Evolutionary conservation across 371 early-diverging fungal species (phyloP), one percentile per base, ranked within the genome.

Genomic region (Lichtheimia hyalospora): DNA sequence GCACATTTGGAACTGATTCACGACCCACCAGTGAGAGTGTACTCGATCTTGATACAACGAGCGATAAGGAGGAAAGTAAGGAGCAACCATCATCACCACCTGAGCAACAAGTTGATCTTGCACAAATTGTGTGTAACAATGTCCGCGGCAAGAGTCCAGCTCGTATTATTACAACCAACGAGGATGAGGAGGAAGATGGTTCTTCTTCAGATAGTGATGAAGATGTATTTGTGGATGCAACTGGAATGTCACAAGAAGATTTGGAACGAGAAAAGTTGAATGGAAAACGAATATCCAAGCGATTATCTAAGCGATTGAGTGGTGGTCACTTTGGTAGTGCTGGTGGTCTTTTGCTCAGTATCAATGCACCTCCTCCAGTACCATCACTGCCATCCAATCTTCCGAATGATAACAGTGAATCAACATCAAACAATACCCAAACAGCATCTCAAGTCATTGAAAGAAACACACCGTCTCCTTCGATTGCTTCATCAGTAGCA

Each of bases 241-340:
- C 69, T 0, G 73, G 63, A 10, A 42, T 53, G n/a, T 69, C 71
- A 8, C 62, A 68, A 44, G 73, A 74, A 18, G 77, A 74, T n/a
- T 55, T 72, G 10, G 74, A 79, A 46, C 53, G 67, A 25, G 77
- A 79, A 50, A 58, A 58, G 25, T 60, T 40, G 4, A 71, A 67
- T n/a, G 58, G 64, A 8, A 51, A 49, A 12, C 5, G 59, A n/a
- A 53, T 79, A 25, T 70, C 79, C 13, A 53, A 53, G 12, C 60
- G 60, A 14, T 54, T 79, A 24, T 70, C 79, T 0, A 79, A 79
- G 50, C 60, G 79, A 58, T 56, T 79, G 14, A 72, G 73, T 24
- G 80, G 77, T 2, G 77, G 77, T 2, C 80, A 79, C 55, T 79
- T 60, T 58, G 80, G 80, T 7, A 76, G 76, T 50, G 80, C 80